Percentiles rank a stretch among this genome's conserved stretches.
phyloP scores from a whole-genome alignment of 2,329 filamentous ascomycete genomes.

The Diaporthe caulivora region DNA sequence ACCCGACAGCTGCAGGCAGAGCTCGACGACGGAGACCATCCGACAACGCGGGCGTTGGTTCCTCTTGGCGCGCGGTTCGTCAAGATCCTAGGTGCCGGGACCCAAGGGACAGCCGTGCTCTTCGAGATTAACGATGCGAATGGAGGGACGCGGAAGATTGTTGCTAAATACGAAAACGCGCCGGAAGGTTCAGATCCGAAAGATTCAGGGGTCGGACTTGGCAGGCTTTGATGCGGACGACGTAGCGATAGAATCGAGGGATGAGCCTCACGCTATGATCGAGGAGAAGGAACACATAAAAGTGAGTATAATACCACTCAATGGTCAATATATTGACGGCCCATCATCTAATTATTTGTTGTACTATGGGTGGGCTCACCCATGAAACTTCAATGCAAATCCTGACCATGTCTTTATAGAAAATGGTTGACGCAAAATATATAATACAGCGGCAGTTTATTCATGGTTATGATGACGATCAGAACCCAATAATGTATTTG shows the following conservation, averaged over 20 bases:
- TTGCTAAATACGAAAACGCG: not conserved
- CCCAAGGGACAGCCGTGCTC: not conserved
- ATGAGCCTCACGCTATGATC: not conserved
- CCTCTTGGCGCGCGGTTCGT: not conserved
- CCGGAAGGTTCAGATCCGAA: not conserved
- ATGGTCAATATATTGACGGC: not conserved
- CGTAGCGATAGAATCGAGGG: too few species aligned
- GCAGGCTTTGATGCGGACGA: not conserved
- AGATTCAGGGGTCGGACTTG: not conserved
- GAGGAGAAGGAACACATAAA: not conserved
- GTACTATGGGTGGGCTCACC: not conserved
- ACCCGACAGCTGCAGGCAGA: not conserved
- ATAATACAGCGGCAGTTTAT: slow-evolving; percentile 13
- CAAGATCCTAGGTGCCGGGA: slow-evolving; percentile 8
- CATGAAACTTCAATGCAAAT: not conserved
- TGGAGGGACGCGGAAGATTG: not conserved
- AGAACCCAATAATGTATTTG: not conserved
- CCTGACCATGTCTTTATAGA: not conserved
- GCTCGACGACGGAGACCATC: not conserved
- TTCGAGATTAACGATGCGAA: slow-evolving; percentile 8
- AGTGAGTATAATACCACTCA: not conserved
- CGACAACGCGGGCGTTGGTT: not conserved
- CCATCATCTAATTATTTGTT: not conserved
- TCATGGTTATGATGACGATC: not conserved
- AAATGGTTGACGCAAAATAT: not conserved